Evolutionary conservation across 2,329 filamentous ascomycete genomes (phyloP).

Genomic region (Beauveria rudraprayagi): DNA sequence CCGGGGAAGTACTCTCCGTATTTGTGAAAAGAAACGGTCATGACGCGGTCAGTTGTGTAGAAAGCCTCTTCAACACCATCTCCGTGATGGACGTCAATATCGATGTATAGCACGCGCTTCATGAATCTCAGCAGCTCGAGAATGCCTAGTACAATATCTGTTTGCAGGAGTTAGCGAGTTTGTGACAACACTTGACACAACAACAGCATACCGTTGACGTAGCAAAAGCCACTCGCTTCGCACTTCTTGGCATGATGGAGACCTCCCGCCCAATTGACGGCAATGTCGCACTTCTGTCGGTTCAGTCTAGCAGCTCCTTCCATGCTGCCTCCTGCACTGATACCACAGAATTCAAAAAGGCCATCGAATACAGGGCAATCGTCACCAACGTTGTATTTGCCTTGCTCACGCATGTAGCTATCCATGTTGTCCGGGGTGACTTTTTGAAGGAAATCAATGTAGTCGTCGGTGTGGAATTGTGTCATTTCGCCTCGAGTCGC

Average conservation of each 20-base stretch:
- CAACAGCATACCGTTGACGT: slow-evolving; percentile 71
- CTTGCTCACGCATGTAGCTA: slow-evolving; percentile 76
- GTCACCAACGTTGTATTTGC: slow-evolving; percentile 88
- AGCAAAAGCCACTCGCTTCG: slow-evolving; percentile 95
- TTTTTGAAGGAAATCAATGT: slow-evolving; percentile 89
- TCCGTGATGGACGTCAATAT: slow-evolving; percentile 90
- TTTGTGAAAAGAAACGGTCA: slow-evolving; percentile 92
- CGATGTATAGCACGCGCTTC: slow-evolving; percentile 93
- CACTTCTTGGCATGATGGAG: slow-evolving; percentile 97
- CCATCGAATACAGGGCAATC: slow-evolving; percentile 98
- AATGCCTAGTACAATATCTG: slow-evolving; percentile 93
- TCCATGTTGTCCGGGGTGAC: slow-evolving; percentile 99
- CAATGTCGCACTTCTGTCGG: slow-evolving; percentile 88
- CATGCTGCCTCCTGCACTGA: slow-evolving; percentile 89
- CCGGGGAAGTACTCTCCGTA: slow-evolving; percentile 95
- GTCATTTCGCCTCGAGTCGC: slow-evolving; percentile 85
- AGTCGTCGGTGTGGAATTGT: slow-evolving; percentile 90
- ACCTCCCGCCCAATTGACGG: slow-evolving; percentile 96
- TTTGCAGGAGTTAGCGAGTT: slow-evolving; percentile 8
- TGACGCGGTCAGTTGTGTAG: slow-evolving; percentile 84
- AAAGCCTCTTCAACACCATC: slow-evolving; percentile 92
- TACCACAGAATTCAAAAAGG: slow-evolving; percentile 92
- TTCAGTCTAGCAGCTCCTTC: slow-evolving; percentile 87
- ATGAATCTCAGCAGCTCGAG: slow-evolving; percentile 85
- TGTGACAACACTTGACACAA: neutral